A percentile compares a stretch with the other conserved stretches of the same genome.
Evolutionary conservation across 495 filamentous ascomycete species (phyloP).

Genomic region (Platismatia glauca): DNA sequence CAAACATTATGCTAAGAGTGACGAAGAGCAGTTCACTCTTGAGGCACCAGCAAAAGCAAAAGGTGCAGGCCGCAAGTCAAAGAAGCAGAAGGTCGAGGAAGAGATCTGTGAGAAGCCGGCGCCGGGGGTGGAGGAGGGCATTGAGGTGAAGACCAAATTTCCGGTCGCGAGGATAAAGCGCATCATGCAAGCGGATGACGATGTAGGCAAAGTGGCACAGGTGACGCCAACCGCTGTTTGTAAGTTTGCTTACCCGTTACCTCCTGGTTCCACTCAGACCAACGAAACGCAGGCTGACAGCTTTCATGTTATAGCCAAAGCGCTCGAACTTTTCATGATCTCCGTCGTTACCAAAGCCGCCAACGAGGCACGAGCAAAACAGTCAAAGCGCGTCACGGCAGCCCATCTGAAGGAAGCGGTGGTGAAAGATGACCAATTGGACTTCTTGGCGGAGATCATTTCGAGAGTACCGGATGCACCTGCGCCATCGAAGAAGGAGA

Average conservation of each 20-base stretch:
- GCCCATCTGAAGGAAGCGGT: constrained; percentile 87
- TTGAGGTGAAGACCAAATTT: constrained; percentile 89
- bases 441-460: constrained; percentile 90
- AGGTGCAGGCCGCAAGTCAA: constrained; percentile 28
- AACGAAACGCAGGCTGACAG: neutral
- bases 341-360: constrained; percentile 79
- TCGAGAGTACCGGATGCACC: constrained; percentile 71
- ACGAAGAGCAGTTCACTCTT: constrained; percentile 32
- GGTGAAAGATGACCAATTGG: constrained; percentile 74
- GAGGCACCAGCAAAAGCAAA: constrained; percentile 18
- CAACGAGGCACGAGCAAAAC: constrained; percentile 67
- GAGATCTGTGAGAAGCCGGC: constrained; percentile 22
- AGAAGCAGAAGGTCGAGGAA: constrained; percentile 25
- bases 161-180: constrained; percentile 97
- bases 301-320: constrained; percentile 50
- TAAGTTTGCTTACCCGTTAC: constrained; percentile 34
- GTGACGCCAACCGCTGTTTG: constrained; percentile 91
- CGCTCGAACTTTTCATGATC: constrained; percentile 96
- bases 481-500: constrained; percentile 40
- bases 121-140: constrained; percentile 32
- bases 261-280: neutral
- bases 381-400: constrained; percentile 81
- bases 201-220: constrained; percentile 97
- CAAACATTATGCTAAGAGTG: constrained; percentile 24
- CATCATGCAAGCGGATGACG: constrained; percentile 99